Evolutionary conservation across 2,329 filamentous ascomycete species (phyloP).

Genomic region (Arthrinium phaeospermum): DNA sequence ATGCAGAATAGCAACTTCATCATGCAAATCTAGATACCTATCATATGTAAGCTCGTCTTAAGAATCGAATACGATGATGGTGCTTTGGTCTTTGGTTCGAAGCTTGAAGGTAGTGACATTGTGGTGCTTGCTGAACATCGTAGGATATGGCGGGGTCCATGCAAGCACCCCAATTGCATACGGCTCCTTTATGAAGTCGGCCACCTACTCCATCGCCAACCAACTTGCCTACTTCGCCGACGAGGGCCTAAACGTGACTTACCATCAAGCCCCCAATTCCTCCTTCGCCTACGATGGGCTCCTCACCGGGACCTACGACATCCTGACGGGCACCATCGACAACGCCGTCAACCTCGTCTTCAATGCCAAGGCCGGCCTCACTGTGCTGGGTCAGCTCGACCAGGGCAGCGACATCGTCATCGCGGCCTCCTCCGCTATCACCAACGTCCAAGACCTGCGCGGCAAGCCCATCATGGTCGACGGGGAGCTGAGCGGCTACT

Average conservation of each 20-base stretch:
- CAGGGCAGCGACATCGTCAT: slow-evolving; percentile 15
- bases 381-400: slow-evolving; percentile 18
- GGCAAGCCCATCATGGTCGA: slow-evolving; percentile 12
- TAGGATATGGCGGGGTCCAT: not conserved
- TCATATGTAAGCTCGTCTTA: too few relatives aligned
- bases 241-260: slow-evolving; percentile 5
- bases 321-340: slow-evolving; percentile 19
- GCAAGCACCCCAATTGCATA: not conserved
- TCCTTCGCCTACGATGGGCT: slow-evolving; percentile 12
- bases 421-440: not conserved
- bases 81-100: not conserved
- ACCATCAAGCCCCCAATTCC: slow-evolving; percentile 4
- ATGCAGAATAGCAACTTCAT: too few relatives aligned
- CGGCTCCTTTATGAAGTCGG: not conserved
- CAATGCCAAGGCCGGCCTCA: slow-evolving; percentile 8
- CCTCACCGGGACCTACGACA: not conserved
- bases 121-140: not conserved
- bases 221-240: slow-evolving; percentile 12
- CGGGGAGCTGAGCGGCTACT: slow-evolving; percentile 3
- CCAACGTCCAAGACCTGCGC: slow-evolving; percentile 2
- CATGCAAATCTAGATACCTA: too few relatives aligned
- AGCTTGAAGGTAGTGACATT: not conserved
- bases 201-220: slow-evolving; percentile 19
- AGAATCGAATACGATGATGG: not conserved
- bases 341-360: slow-evolving; percentile 17